phyloP scores from a whole-genome alignment of 306 rosid species.

The Lupinus albus region DNA sequence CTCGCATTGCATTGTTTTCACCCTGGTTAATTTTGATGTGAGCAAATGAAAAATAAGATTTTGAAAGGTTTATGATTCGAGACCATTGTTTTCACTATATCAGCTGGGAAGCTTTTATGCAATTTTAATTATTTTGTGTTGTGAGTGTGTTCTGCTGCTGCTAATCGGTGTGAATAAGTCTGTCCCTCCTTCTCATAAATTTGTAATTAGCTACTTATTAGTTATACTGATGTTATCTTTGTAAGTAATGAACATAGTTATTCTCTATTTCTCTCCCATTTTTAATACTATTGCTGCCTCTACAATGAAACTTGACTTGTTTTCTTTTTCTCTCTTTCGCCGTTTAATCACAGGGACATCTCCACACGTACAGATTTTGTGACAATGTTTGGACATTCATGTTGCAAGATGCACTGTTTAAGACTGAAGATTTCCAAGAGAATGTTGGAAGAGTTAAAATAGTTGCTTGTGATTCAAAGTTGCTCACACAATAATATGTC shows the following conservation, averaged over 20 bases:
- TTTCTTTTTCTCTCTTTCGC: neutral
- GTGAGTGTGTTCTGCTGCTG: neutral
- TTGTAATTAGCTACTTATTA: neutral
- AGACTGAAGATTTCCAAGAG: conserved; percentile 74
- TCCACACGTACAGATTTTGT: conserved; percentile 95
- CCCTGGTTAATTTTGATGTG: too few species aligned
- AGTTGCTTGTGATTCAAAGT: conserved; percentile 94
- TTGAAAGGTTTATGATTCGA: conserved; percentile 7
- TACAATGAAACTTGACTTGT: neutral
- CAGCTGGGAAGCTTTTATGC: neutral
- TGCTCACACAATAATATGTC: conserved; percentile 71
- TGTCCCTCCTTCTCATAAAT: neutral
- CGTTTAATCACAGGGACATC: conserved; percentile 73
- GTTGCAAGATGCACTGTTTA: conserved; percentile 66
- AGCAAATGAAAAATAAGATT: neutral
- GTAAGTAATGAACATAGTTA: conserved; percentile 19
- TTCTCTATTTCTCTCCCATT: neutral
- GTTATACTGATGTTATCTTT: conserved; percentile 2
- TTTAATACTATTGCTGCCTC: neutral
- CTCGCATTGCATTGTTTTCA: neutral
- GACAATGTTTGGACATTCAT: conserved; percentile 98
- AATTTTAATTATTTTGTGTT: conserved; percentile 19
- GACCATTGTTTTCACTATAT: neutral
- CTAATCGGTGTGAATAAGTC: conserved; percentile 2
- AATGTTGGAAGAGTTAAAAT: conserved; percentile 73